Evolutionary conservation across 2,329 filamentous ascomycete genomes (phyloP).

Genomic region (Arthrobotrys iridis): DNA sequence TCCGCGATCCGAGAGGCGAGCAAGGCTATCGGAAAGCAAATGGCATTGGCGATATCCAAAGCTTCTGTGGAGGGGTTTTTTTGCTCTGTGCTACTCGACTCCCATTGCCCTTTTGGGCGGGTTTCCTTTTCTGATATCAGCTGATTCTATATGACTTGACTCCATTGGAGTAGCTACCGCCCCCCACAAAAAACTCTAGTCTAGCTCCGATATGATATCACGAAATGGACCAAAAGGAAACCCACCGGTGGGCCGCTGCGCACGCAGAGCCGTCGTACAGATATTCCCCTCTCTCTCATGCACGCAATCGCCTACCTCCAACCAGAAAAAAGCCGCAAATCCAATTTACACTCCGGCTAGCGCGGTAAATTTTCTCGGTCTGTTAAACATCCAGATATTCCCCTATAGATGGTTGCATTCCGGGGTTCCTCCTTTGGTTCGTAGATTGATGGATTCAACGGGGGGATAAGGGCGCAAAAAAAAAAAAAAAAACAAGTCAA

Average conservation of each 20-base stretch:
- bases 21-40: slow-evolving; percentile 17
- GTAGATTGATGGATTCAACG: neutral
- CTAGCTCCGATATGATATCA: slow-evolving; percentile 5
- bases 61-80: neutral
- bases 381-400: neutral
- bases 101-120: slow-evolving; percentile 27
- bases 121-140: slow-evolving; percentile 33
- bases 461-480: neutral
- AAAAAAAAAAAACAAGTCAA: neutral
- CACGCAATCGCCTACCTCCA: slow-evolving; percentile 36
- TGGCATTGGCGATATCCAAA: neutral
- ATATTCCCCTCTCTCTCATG: slow-evolving; percentile 24
- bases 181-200: neutral
- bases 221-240: slow-evolving; percentile 11
- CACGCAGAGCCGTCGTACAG: slow-evolving; percentile 48
- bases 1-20: slow-evolving; percentile 45
- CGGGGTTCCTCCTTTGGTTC: slow-evolving; percentile 18
- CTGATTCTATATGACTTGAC: neutral
- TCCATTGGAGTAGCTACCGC: neutral
- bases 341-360: slow-evolving; percentile 33
- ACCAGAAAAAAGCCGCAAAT: slow-evolving; percentile 53
- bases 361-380: slow-evolving; percentile 26
- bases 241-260: slow-evolving; percentile 1
- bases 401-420: slow-evolving; percentile 8
- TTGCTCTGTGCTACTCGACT: slow-evolving; percentile 5